phyloP scores from a whole-genome alignment of 2,329 filamentous ascomycete species.

The Byssoonygena ceratinophila region DNA sequence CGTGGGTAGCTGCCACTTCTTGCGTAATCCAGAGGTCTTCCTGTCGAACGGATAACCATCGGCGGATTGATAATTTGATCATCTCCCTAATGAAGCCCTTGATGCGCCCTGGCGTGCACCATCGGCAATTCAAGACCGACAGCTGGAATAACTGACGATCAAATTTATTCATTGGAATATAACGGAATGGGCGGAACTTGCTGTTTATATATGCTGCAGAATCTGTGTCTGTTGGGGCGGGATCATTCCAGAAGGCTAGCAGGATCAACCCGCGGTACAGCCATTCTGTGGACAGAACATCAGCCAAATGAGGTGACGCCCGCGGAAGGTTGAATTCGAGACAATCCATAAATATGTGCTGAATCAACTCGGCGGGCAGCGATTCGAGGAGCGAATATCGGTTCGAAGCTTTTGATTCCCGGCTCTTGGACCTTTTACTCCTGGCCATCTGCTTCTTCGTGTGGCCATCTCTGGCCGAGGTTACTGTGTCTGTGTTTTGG shows the following conservation, averaged over 20 bases:
- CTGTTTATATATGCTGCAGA: slow-evolving; percentile 10
- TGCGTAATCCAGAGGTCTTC: slow-evolving; percentile 17
- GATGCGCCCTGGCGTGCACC: slow-evolving; percentile 32
- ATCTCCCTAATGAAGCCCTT: slow-evolving; percentile 27
- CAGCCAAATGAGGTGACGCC: slow-evolving; percentile 34
- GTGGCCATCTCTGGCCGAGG: not conserved
- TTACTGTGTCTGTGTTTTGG: not conserved
- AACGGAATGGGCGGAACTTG: slow-evolving; percentile 30
- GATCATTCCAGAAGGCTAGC: slow-evolving; percentile 33
- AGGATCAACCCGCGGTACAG: slow-evolving; percentile 35
- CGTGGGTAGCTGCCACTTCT: slow-evolving; percentile 16
- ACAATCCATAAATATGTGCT: slow-evolving; percentile 43
- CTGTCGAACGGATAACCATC: slow-evolving; percentile 23
- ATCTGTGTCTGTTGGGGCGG: not conserved
- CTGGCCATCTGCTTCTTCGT: not conserved
- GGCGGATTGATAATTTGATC: slow-evolving; percentile 26
- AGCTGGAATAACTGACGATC: slow-evolving; percentile 25
- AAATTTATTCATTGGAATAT: slow-evolving; percentile 21
- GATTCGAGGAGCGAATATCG: slow-evolving; percentile 28
- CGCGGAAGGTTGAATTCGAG: slow-evolving; percentile 38
- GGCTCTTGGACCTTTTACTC: not conserved
- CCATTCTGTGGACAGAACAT: slow-evolving; percentile 31
- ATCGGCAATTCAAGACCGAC: slow-evolving; percentile 29
- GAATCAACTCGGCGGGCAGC: slow-evolving; percentile 43
- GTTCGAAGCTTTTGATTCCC: not conserved